Percentiles rank a stretch among this genome's conserved stretches.
Conservation (phyloP, 2,329 filamentous ascomycete genomes). For the Claviceps sorghi region DNA sequence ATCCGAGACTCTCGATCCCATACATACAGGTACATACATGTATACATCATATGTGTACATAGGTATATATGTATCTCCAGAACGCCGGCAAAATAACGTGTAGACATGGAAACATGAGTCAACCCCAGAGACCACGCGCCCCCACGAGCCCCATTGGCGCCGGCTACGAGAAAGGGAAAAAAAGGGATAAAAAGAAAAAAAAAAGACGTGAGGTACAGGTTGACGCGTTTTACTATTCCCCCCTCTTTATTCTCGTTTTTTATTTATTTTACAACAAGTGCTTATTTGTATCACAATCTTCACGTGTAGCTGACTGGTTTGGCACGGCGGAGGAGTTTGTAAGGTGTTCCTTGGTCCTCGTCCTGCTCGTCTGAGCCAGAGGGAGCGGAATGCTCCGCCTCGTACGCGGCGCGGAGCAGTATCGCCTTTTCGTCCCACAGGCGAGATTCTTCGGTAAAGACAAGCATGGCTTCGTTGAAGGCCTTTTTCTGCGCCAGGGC, state of each 20-base stretch:
- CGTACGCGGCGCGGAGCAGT: slow-evolving; percentile 37
- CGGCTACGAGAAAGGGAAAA: too few species aligned
- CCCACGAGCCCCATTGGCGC: too few species aligned
- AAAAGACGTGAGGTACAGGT: background rate
- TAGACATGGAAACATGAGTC: too few species aligned
- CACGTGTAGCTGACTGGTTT: slow-evolving; percentile 24
- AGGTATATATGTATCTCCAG: too few species aligned
- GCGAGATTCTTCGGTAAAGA: slow-evolving; percentile 45
- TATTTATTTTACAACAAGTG: slow-evolving; percentile 7
- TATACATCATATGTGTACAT: too few species aligned
- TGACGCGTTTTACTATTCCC: background rate
- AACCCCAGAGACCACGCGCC: too few species aligned
- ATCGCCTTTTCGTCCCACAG: slow-evolving; percentile 59
- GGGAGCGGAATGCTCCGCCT: slow-evolving; percentile 32
- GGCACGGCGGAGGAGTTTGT: slow-evolving; percentile 21
- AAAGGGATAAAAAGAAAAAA: background rate
- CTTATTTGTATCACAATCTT: slow-evolving; percentile 17
- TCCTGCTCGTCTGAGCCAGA: slow-evolving; percentile 12
- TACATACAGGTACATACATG: too few species aligned
- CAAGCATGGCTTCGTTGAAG: slow-evolving; percentile 42
- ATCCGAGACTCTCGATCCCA: too few species aligned
- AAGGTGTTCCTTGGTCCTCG: slow-evolving; percentile 9
- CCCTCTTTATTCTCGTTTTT: background rate
- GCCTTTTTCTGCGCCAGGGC: slow-evolving; percentile 55
- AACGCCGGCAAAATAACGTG: too few species aligned